These are phyloP conservation scores for Fusarium sp. DNA, from an alignment of 2,329 filamentous ascomycete species.

Conservation along the genomic window DNA sequence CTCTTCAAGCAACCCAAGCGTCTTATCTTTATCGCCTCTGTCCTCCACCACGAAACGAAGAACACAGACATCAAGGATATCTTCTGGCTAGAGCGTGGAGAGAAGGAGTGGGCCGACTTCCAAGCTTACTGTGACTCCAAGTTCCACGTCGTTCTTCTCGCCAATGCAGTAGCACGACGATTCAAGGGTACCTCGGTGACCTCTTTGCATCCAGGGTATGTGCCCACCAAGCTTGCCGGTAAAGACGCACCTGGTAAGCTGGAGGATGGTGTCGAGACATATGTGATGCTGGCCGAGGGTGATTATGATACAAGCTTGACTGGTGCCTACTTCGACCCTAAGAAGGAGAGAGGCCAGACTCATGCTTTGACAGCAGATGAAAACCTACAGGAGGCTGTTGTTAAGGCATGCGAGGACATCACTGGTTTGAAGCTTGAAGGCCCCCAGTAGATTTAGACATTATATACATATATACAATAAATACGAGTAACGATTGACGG, in stretches of 20 bases:
- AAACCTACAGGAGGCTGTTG: constrained; percentile 34
- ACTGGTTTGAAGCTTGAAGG: constrained; percentile 24
- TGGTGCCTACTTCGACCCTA: constrained; percentile 42
- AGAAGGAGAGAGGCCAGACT: constrained; percentile 31
- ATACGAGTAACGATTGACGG: not conserved
- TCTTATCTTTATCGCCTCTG: constrained; percentile 36
- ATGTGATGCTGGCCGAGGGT: constrained; percentile 41
- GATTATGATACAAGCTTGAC: constrained; percentile 36
- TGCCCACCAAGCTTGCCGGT: constrained; percentile 42
- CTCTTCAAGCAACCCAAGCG: constrained; percentile 40
- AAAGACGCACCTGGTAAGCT: constrained; percentile 27
- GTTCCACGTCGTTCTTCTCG: constrained; percentile 41
- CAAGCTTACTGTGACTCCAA: constrained; percentile 42
- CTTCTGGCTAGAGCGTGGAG: constrained; percentile 40
- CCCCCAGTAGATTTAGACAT: not conserved
- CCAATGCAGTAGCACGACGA: constrained; percentile 40
- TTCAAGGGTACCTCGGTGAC: constrained; percentile 34
- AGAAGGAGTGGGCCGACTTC: constrained; percentile 36
- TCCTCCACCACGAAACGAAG: constrained; percentile 36
- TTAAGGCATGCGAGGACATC: constrained; percentile 35
- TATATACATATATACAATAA: not conserved
- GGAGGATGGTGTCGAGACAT: constrained; percentile 42
- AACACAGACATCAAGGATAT: constrained; percentile 35
- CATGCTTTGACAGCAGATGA: constrained; percentile 21
- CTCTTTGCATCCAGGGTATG: constrained; percentile 43